phyloP scores from a whole-genome alignment of 495 filamentous ascomycete species.

The Talaromyces nanjingensis region DNA sequence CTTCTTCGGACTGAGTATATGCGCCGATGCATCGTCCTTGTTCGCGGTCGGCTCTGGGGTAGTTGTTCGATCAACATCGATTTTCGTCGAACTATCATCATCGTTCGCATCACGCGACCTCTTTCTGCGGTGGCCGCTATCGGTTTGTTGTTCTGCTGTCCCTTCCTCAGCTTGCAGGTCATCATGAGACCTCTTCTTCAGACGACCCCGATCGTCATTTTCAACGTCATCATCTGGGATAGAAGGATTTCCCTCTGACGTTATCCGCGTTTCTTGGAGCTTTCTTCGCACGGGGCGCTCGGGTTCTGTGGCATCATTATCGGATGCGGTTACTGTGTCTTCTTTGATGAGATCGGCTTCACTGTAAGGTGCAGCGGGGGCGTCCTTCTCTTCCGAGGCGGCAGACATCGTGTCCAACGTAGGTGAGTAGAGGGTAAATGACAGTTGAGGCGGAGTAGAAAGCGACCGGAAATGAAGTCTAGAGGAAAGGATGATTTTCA shows the following conservation, averaged over 20 bases:
- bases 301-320: slow-evolving; percentile 43
- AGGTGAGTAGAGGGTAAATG: neutral
- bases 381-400: neutral
- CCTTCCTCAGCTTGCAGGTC: slow-evolving; percentile 31
- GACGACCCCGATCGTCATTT: slow-evolving; percentile 31
- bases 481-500: neutral
- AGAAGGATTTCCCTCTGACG: slow-evolving; percentile 15
- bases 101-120: slow-evolving; percentile 38
- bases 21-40: slow-evolving; percentile 12
- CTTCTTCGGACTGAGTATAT: slow-evolving; percentile 34
- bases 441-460: neutral
- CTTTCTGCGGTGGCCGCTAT: slow-evolving; percentile 29
- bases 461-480: neutral
- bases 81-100: slow-evolving; percentile 9
- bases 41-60: slow-evolving; percentile 8
- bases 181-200: slow-evolving; percentile 52
- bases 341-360: slow-evolving; percentile 14
- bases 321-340: slow-evolving; percentile 27
- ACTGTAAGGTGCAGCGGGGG: neutral
- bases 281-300: slow-evolving; percentile 51
- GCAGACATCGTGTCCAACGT: neutral
- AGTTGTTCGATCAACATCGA: slow-evolving; percentile 1
- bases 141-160: slow-evolving; percentile 7
- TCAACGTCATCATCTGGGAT: slow-evolving; percentile 11
- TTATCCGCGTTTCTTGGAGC: slow-evolving; percentile 55